phyloP scores from a whole-genome alignment of 768 basidiomycete genomes.

The Dioszegia crocea region DNA sequence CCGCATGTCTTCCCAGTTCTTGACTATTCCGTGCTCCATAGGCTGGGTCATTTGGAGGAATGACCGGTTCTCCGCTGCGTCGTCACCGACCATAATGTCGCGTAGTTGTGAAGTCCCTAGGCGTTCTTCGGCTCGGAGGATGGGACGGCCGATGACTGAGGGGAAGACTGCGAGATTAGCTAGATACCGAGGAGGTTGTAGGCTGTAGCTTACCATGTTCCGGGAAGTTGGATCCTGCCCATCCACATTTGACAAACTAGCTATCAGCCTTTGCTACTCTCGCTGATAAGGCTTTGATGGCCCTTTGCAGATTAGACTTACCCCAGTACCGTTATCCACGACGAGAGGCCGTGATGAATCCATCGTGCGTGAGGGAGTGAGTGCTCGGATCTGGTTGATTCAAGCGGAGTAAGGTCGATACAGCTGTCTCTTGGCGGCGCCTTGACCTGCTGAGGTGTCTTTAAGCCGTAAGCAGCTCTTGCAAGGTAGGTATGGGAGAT shows the following conservation, averaged over 20 bases:
- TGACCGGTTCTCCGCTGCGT: slow-evolving; percentile 87
- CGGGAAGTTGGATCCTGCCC: slow-evolving; percentile 90
- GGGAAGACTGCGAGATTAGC: slow-evolving; percentile 68
- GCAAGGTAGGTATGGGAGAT: not conserved
- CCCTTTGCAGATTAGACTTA: slow-evolving; percentile 51
- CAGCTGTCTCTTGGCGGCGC: too few species aligned
- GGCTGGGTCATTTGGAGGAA: slow-evolving; percentile 96
- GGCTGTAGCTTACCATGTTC: slow-evolving; percentile 64
- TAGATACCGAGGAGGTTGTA: not conserved
- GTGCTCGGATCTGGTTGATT: not conserved
- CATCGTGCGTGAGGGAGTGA: slow-evolving; percentile 53
- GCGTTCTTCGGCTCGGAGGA: slow-evolving; percentile 94
- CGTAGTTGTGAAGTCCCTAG: slow-evolving; percentile 80
- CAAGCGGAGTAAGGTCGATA: not conserved
- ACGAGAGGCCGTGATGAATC: slow-evolving; percentile 56
- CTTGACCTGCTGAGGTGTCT: too few species aligned
- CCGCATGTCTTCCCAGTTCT: slow-evolving; percentile 99
- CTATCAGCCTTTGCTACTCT: not conserved
- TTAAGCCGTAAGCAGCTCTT: too few species aligned
- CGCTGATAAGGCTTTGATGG: not conserved
- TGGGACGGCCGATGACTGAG: slow-evolving; percentile 93
- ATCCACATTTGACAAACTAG: slow-evolving; percentile 87
- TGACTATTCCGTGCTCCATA: slow-evolving; percentile 98
- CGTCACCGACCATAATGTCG: slow-evolving; percentile 98
- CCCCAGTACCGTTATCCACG: slow-evolving; percentile 85